Evolutionary conservation across 768 basidiomycete species (phyloP).

Genomic region (Chalciporus piperatus): DNA sequence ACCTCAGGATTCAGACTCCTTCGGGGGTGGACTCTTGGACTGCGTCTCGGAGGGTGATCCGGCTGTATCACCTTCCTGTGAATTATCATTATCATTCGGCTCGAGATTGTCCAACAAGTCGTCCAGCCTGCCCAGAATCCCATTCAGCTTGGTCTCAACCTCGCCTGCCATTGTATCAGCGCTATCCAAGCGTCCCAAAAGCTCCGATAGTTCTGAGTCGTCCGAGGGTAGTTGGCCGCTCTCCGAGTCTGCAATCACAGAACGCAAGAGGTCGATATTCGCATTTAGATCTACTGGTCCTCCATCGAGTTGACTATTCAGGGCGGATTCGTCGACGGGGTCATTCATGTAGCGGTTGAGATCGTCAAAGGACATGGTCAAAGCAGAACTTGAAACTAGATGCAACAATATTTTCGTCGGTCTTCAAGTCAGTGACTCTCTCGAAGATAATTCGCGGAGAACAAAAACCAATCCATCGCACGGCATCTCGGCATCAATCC

Average conservation of each 20-base stretch:
- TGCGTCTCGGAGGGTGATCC: constrained; percentile 2
- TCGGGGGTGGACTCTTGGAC: neutral
- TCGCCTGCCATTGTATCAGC: constrained; percentile 59
- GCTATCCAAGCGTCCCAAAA: constrained; percentile 52
- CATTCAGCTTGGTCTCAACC: constrained; percentile 63
- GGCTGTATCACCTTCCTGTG: neutral
- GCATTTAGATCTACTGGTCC: constrained; percentile 26
- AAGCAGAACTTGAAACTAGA: too few relatives aligned
- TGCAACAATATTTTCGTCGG: too few relatives aligned
- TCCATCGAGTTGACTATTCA: constrained; percentile 6
- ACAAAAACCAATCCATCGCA: neutral
- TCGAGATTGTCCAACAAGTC: constrained; percentile 47
- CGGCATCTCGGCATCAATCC: constrained; percentile 27
- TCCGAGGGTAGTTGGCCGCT: constrained; percentile 25
- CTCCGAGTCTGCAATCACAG: constrained; percentile 30
- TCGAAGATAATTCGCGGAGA: constrained; percentile 20
- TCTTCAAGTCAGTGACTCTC: too few relatives aligned
- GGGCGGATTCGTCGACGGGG: constrained; percentile 5
- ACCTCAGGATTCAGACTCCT: constrained; percentile 14
- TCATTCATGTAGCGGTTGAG: constrained; percentile 9
- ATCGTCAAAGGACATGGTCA: constrained; percentile 28
- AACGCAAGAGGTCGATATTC: constrained; percentile 37
- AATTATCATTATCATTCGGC: neutral
- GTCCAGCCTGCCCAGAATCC: constrained; percentile 58
- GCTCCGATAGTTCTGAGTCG: constrained; percentile 46